Conservation (phyloP, 2,329 filamentous ascomycete genomes). For the Pestalotiopsis sp. region DNA sequence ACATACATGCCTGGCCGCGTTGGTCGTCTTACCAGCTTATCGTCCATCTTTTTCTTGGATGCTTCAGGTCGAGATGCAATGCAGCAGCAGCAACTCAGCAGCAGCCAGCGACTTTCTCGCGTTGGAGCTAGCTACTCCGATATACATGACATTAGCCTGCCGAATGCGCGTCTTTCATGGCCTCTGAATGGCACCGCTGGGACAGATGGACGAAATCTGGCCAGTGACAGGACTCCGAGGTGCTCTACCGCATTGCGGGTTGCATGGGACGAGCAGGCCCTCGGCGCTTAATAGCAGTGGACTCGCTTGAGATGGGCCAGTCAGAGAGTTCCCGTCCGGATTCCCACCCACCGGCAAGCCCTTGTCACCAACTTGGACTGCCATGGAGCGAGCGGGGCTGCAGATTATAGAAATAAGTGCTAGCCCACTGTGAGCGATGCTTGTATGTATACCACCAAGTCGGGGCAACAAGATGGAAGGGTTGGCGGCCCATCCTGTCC, state of each 20-base stretch:
- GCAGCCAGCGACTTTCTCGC: constrained; percentile 17
- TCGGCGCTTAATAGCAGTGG: constrained; percentile 57
- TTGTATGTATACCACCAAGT: constrained; percentile 10
- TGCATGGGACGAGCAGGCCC: constrained; percentile 53
- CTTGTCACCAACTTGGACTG: constrained; percentile 10
- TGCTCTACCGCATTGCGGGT: constrained; percentile 32
- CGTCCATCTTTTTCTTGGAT: constrained; percentile 7
- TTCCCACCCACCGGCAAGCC: background rate
- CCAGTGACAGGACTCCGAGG: constrained; percentile 28
- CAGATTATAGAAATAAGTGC: constrained; percentile 14
- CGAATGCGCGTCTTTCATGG: constrained; percentile 39
- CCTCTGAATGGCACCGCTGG: constrained; percentile 22
- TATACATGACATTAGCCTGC: constrained; percentile 28
- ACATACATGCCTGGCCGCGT: background rate
- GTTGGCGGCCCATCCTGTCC: background rate
- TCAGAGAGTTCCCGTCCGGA: constrained; percentile 30
- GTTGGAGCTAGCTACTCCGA: constrained; percentile 27
- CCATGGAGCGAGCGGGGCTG: background rate
- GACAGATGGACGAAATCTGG: constrained; percentile 20
- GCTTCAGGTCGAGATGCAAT: constrained; percentile 21
- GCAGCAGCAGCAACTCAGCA: constrained; percentile 12
- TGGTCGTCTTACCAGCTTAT: background rate
- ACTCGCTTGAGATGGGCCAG: constrained; percentile 43
- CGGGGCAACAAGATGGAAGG: constrained; percentile 17
- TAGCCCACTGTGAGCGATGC: background rate